phyloP scores from a whole-genome alignment of 129 eudicot genomes.

The sunflower (Helianthus annuus) region DNA sequence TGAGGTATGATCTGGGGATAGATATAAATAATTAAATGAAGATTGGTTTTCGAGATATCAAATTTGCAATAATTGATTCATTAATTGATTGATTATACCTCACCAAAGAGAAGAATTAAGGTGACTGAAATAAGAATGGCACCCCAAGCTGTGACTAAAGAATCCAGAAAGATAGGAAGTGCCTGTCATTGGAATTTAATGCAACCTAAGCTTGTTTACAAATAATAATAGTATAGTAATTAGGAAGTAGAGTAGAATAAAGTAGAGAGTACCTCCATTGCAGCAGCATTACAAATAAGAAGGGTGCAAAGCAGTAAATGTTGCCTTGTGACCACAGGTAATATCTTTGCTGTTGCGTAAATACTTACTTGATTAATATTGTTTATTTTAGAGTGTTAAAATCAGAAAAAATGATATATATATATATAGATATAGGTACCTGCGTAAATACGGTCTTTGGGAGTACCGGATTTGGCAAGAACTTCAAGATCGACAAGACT shows the following conservation, averaged over 20 bases:
- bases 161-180: slow-evolving; percentile 91
- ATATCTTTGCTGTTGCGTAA: slow-evolving; percentile 62
- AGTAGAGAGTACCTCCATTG: slow-evolving; percentile 67
- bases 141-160: slow-evolving; percentile 83
- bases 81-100: slow-evolving; percentile 41
- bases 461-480: slow-evolving; percentile 86
- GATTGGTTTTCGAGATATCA: background rate
- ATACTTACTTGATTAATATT: too few species aligned
- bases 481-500: slow-evolving; percentile 96
- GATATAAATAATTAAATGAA: background rate
- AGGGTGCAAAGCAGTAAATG: slow-evolving; percentile 88
- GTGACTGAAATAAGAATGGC: slow-evolving; percentile 95
- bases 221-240: too few species aligned
- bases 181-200: slow-evolving; percentile 5
- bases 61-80: background rate
- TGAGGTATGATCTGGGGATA: slow-evolving; percentile 86
- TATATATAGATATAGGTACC: too few species aligned
- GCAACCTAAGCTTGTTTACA: too few species aligned
- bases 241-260: too few species aligned
- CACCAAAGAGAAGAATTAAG: slow-evolving; percentile 90
- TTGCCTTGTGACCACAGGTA: slow-evolving; percentile 87
- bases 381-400: too few species aligned
- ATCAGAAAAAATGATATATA: background rate
- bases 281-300: slow-evolving; percentile 95
- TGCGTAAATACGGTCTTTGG: slow-evolving; percentile 65